Percentiles rank a stretch among this genome's conserved stretches.
phyloP scores from a whole-genome alignment of 352 stramenopile genomes.

The Blastocystis sp. region DNA sequence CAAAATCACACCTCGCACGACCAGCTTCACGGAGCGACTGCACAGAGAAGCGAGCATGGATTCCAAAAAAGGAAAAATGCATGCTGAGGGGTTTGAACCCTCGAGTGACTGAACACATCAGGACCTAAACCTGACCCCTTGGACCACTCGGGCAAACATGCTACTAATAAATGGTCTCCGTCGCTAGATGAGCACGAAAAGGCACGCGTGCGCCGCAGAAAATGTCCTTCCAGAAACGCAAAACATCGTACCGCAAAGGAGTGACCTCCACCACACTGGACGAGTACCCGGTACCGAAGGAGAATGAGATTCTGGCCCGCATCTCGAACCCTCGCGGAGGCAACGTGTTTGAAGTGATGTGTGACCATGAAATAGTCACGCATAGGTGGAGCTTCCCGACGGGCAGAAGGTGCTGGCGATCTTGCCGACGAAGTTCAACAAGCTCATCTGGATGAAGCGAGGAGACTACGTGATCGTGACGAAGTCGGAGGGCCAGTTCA shows the following conservation, averaged over 20 bases:
- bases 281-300: conserved; percentile 81
- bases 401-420: conserved; percentile 83
- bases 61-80: conserved; percentile 64
- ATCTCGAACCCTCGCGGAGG: conserved; percentile 85
- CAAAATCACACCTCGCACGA: not conserved
- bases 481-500: conserved; percentile 76
- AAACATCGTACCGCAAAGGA: conserved; percentile 85
- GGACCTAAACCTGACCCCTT: conserved; percentile 70
- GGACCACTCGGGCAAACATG: conserved; percentile 70
- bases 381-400: conserved; percentile 76
- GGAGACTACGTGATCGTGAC: conserved; percentile 91
- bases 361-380: conserved; percentile 63
- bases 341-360: conserved; percentile 90
- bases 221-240: conserved; percentile 85
- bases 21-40: not conserved
- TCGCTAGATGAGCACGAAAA: not conserved
- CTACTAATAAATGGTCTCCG: conserved; percentile 5
- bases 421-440: conserved; percentile 93
- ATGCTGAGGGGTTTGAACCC: conserved; percentile 70
- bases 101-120: conserved; percentile 70
- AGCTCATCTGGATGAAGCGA: conserved; percentile 96
- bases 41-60: not conserved
- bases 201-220: not conserved
- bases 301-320: conserved; percentile 85
- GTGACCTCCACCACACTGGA: conserved; percentile 86